Conservation (phyloP, 257 asterid genomes). For the Penstemon eatonii region DNA sequence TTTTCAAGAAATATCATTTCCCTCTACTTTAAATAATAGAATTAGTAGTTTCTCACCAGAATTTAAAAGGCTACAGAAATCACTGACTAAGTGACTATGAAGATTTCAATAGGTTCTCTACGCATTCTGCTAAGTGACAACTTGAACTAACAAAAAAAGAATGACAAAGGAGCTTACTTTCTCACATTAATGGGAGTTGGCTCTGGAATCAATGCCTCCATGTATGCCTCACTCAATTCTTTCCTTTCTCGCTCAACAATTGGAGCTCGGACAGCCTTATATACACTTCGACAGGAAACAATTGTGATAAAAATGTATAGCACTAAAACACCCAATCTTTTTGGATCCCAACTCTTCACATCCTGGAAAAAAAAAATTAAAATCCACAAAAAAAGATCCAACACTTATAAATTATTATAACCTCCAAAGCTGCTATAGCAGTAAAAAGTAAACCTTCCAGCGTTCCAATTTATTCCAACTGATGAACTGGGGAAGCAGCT, state of each 20-base stretch:
- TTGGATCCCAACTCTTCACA: conserved; percentile 75
- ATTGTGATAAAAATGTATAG: conserved; percentile 52
- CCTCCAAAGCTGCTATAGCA: not conserved
- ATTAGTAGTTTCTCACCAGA: not conserved
- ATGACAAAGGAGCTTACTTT: conserved; percentile 48
- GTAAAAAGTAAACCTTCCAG: conserved; percentile 73
- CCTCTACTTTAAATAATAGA: conserved; percentile 8
- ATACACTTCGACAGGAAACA: conserved; percentile 59
- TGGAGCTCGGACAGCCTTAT: conserved; percentile 75
- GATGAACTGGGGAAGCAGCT: conserved; percentile 60
- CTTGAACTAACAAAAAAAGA: conserved; percentile 4
- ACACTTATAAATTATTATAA: not conserved
- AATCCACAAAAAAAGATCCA: conserved; percentile 1
- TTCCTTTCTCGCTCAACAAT: conserved; percentile 62
- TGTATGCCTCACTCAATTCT: conserved; percentile 82
- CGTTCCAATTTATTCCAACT: conserved; percentile 80
- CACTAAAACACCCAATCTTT: conserved; percentile 66
- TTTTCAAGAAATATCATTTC: conserved; percentile 13
- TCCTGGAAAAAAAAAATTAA: conserved; percentile 52
- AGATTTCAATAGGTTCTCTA: conserved; percentile 17
- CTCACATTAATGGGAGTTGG: conserved; percentile 81
- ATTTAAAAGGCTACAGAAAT: conserved; percentile 4
- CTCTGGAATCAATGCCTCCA: conserved; percentile 96
- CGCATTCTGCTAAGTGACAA: conserved; percentile 21
- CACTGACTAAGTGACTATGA: not conserved